These are phyloP conservation scores for Arthrobotrys conoides DNA, from an alignment of 2,329 filamentous ascomycete genomes.

Conservation along the genomic window DNA sequence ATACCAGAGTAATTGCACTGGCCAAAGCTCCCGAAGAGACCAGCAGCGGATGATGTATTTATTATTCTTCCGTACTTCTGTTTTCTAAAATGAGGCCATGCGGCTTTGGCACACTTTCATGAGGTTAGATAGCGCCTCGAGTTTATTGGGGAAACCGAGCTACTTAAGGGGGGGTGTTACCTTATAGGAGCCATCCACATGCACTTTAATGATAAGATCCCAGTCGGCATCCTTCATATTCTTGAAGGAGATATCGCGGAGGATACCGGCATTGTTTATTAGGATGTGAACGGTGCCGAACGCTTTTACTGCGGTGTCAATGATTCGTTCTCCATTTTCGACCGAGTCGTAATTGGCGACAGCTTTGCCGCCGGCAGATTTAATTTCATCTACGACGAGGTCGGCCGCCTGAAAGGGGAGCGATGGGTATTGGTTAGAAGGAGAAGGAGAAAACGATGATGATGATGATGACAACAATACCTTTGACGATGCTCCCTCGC, in stretches of 20 bases:
- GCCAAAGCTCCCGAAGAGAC: constrained; percentile 94
- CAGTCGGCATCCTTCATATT: constrained; percentile 98
- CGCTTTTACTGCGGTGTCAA: constrained; percentile 84
- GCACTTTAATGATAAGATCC: constrained; percentile 93
- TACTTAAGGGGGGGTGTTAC: constrained; percentile 64
- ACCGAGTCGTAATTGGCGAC: constrained; percentile 98
- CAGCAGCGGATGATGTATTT: constrained; percentile 96
- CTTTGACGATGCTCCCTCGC: constrained; percentile 88
- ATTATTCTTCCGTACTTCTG: constrained; percentile 98
- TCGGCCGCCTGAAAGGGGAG: constrained; percentile 77
- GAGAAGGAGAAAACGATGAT: not conserved
- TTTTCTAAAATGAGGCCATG: constrained; percentile 98
- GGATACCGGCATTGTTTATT: constrained; percentile 97
- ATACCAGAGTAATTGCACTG: constrained; percentile 92
- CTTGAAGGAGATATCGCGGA: constrained; percentile 96
- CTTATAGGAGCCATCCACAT: constrained; percentile 94
- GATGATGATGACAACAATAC: constrained; percentile 68
- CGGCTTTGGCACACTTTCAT: constrained; percentile 85
- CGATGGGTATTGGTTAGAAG: constrained; percentile 25
- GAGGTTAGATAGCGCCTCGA: constrained; percentile 58
- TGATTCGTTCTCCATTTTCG: constrained; percentile 93
- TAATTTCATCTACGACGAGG: constrained; percentile 86
- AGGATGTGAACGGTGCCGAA: constrained; percentile 93
- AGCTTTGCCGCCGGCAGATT: constrained; percentile 89
- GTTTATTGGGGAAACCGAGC: not conserved